Evolutionary conservation across 2,329 filamentous ascomycete species (phyloP), one percentile per base, ranked within the genome.

Genomic region (Neurospora sp.): DNA sequence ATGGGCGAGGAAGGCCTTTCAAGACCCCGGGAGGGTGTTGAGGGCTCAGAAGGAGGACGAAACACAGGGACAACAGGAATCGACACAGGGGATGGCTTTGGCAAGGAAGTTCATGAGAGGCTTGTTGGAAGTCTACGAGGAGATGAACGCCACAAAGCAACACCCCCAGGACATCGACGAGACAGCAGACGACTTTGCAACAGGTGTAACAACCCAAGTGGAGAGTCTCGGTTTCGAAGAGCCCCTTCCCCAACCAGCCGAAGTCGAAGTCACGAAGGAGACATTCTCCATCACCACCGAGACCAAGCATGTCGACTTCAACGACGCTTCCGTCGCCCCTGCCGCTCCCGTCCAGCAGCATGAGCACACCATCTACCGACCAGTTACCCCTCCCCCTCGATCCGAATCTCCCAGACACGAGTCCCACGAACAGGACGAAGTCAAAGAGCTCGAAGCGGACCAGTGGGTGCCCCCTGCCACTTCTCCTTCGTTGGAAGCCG

Each of bases 61-160:
- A 15, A 36, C 42, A 4, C 52, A n/a, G 28, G 23, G 23, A 33
- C 28, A 62, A 36, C 52, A 62, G 28, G 52, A 62, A 62, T 9
- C 52, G 3, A 17, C 52, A 36, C 52, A 62, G 28, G 28, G 52
- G 1, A 62, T 62, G 52, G 70, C 69, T 1, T 66, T 72, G 2
- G 67, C 68, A 62, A 72, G 71, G 23, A 2, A 71, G 4, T 13
- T 74, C 40, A 58, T 74, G 38, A 67, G 17, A 4, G 71, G 70
- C 39, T 67, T 73, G 42, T 42, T 71, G 7, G 68, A 74, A 23
- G 69, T 68, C 7, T 74, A 73, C n/a, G 42, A 36, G 8, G 71
- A 71, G 13, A 69, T 70, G 69, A 5, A 71, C 17, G 39, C 67
- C 7, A 68, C 66, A 0, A 43, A 68, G 28, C n/a, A 42, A 11